phyloP scores from a whole-genome alignment of 169 alveolate genomes.

The Plasmodium blacklocki region DNA sequence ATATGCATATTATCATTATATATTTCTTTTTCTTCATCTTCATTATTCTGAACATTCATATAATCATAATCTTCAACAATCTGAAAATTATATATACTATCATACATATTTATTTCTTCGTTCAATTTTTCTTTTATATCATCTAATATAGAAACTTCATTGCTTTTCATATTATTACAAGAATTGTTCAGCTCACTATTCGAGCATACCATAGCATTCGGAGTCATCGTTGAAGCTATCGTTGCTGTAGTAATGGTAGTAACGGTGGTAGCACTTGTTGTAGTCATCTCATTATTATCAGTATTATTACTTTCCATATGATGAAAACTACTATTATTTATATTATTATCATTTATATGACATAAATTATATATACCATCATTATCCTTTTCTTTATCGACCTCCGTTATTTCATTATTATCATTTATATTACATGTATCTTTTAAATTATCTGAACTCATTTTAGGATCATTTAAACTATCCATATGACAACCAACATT shows the following conservation, averaged over 20 bases:
- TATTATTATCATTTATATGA: constrained; percentile 12
- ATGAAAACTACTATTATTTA: constrained; percentile 15
- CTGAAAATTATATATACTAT: not conserved
- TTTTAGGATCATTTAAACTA: constrained; percentile 10
- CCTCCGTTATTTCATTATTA: constrained; percentile 2
- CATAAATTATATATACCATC: constrained; percentile 15
- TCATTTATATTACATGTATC: not conserved
- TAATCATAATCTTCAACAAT: no score
- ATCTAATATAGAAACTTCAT: constrained; percentile 1
- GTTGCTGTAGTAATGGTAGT: not conserved
- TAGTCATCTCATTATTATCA: constrained; percentile 20
- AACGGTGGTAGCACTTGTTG: not conserved
- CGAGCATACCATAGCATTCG: not conserved
- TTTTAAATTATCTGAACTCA: not conserved
- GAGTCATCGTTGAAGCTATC: not conserved
- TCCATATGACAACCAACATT: not conserved
- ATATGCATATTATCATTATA: not conserved
- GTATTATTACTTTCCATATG: constrained; percentile 49
- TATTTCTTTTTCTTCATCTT: constrained; percentile 9
- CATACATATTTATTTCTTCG: constrained; percentile 44
- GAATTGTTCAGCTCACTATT: not conserved
- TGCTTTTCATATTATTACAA: not conserved
- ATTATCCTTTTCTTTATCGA: constrained; percentile 31
- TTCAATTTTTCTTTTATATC: constrained; percentile 47
- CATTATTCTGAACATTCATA: not conserved